Conservation (phyloP, 106 monocot species). For the Triglochin maritima region DNA sequence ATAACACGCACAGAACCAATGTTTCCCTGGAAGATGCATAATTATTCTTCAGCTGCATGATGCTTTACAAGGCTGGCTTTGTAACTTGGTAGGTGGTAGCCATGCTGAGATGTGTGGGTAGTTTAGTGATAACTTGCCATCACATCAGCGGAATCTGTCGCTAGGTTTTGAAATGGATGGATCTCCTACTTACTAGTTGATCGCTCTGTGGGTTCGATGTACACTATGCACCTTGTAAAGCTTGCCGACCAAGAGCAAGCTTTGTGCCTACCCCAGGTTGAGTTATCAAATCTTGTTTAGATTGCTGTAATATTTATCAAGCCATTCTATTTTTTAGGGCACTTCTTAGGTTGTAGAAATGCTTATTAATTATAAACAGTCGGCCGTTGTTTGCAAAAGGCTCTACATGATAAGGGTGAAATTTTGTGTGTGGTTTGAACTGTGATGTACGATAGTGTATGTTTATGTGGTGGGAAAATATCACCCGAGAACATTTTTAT, state of each 20-base stretch:
- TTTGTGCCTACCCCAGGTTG: not conserved
- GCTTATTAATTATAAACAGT: not conserved
- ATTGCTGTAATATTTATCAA: not conserved
- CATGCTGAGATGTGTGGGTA: not conserved
- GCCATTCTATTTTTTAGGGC: not conserved
- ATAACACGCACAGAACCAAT: not conserved
- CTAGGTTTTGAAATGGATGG: not conserved
- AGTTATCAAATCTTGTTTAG: not conserved
- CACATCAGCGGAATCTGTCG: slow-evolving; percentile 1
- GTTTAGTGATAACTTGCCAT: not conserved
- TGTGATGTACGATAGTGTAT: not conserved
- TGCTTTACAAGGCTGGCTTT: not conserved
- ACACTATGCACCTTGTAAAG: slow-evolving; percentile 4
- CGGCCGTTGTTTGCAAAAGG: not conserved
- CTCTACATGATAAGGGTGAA: too few relatives aligned
- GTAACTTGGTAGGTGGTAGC: not conserved
- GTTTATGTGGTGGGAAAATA: not conserved
- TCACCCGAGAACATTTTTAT: too few relatives aligned
- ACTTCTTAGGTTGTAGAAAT: not conserved
- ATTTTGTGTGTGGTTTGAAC: too few relatives aligned
- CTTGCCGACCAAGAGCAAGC: not conserved
- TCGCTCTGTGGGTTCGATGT: slow-evolving; percentile 2
- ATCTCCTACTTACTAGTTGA: not conserved
- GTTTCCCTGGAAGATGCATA: not conserved
- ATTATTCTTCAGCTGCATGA: slow-evolving; percentile 4